Evolutionary conservation across 129 eudicot genomes (phyloP), one percentile per base, ranked within the genome.

Genomic region (Gnaphalium uliginosum): DNA sequence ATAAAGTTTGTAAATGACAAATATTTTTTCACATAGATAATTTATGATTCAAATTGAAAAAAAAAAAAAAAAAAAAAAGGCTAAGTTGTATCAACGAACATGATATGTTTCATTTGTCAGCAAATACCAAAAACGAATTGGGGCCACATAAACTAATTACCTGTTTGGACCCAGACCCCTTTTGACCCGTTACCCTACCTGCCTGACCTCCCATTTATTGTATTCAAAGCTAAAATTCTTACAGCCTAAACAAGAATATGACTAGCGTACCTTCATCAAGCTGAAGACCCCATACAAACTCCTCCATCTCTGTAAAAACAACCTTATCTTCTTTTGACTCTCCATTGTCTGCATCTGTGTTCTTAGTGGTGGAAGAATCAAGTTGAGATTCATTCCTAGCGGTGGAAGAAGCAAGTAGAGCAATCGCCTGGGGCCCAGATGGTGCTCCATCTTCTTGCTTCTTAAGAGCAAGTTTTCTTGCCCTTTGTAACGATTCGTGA

Each of bases 201-300:
- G 50, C 56, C 29, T n/a, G n/a, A 73, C 58, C 77, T 56, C 32
- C 26, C 69, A 74, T 10, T 14, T 63, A 13, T 29, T 33, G 39
- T 64, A 25, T 29, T 5, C 57, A 76, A 8, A 66, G 27, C 23
- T 8, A 67, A 57, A 67, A 10, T 4, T 23, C 24, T 29, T 33
- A 14, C 32, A 35, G 69, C 30, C 32, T 69, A 59, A 37, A 73
- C 39, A 59, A 15, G 21, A 51, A 71, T 15, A 51, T 2, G 21
- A 5, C 4, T 54, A 69, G 27, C 81, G 46, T 77, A 87, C 97
- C 98, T 85, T 91, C 97, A 77, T 91, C 90, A 72, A 91, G 93
- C 75, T 91, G 99, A 23, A 87, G 99, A 75, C 99, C 94, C 97
- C 97, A 87, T 23, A 95, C 97, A 83, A 94, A 94, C 83, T 94